Conservation (phyloP, 345 rosid genomes). For the Bruguiera sexangula region DNA sequence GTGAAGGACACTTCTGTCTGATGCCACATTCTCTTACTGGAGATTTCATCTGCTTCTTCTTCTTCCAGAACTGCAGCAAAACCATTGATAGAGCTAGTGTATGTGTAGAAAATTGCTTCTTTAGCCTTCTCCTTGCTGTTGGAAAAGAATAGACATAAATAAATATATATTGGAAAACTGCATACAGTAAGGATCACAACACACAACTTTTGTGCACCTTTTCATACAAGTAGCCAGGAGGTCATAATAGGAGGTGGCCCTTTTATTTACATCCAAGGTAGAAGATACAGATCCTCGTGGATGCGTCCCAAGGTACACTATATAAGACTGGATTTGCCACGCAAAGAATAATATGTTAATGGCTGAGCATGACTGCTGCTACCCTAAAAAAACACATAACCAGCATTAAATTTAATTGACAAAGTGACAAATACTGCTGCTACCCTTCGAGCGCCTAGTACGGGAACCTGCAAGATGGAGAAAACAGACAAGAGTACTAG, state of each 20-base stretch:
- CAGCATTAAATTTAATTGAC: too few species aligned
- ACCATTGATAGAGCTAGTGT: slow-evolving; percentile 26
- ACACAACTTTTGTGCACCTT: background rate
- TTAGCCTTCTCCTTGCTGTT: slow-evolving; percentile 14
- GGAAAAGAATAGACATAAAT: too few species aligned
- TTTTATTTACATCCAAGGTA: background rate
- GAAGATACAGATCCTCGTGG: slow-evolving; percentile 8
- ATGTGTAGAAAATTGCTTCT: slow-evolving; percentile 22
- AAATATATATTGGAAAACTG: too few species aligned
- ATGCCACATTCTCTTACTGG: slow-evolving; percentile 2
- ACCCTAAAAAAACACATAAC: too few species aligned
- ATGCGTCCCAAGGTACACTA: slow-evolving; percentile 26
- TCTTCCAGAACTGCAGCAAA: slow-evolving; percentile 29
- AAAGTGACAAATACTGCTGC: background rate
- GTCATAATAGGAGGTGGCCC: background rate
- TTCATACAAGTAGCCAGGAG: slow-evolving; percentile 6
- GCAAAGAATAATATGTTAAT: background rate
- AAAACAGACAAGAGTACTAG: background rate
- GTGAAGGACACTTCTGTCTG: background rate
- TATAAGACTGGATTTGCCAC: slow-evolving; percentile 15
- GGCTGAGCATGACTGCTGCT: background rate
- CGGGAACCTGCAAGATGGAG: background rate
- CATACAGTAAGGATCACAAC: too few species aligned
- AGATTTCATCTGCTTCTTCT: slow-evolving; percentile 16
- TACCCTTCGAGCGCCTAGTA: background rate